phyloP scores from a whole-genome alignment of 179 eudicot species.

The Sideroxylon spinosum region DNA sequence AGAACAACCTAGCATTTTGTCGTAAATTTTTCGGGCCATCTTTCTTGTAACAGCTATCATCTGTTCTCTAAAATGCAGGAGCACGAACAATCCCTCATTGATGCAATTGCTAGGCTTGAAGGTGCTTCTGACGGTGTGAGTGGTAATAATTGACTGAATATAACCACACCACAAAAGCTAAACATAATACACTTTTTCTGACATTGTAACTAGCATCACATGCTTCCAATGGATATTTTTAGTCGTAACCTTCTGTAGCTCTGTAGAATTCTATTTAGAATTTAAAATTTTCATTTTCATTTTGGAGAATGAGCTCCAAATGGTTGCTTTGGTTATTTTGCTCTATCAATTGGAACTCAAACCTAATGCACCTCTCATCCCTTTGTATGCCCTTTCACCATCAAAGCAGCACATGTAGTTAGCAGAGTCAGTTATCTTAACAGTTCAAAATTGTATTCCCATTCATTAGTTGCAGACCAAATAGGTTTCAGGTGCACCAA shows the following conservation, averaged over 20 bases:
- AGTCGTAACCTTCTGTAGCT: not conserved
- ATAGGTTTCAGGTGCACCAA: too few species aligned
- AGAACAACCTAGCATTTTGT: conserved; percentile 3
- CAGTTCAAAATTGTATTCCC: not conserved
- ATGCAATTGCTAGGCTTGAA: conserved; percentile 63
- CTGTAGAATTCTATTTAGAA: not conserved
- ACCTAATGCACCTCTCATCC: too few species aligned
- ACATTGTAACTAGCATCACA: not conserved
- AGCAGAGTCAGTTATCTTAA: too few species aligned
- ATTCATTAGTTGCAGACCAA: not conserved
- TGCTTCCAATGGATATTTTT: not conserved
- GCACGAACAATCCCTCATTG: conserved; percentile 61
- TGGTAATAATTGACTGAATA: conserved; percentile 43
- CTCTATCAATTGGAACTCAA: too few species aligned
- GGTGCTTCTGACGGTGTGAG: conserved; percentile 71
- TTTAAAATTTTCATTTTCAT: not conserved
- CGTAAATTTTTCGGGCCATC: not conserved
- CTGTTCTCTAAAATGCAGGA: conserved; percentile 37
- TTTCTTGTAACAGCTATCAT: conserved; percentile 4
- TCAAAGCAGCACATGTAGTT: not conserved
- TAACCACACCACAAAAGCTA: not conserved
- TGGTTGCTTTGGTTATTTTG: not conserved
- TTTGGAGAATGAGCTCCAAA: not conserved
- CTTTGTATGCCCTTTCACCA: too few species aligned
- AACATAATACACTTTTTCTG: not conserved